A percentile compares a stretch with the other conserved stretches of the same genome.
Evolutionary conservation across 2,329 filamentous ascomycete genomes (phyloP).

Genomic region (Pyrenochaeta sp.): DNA sequence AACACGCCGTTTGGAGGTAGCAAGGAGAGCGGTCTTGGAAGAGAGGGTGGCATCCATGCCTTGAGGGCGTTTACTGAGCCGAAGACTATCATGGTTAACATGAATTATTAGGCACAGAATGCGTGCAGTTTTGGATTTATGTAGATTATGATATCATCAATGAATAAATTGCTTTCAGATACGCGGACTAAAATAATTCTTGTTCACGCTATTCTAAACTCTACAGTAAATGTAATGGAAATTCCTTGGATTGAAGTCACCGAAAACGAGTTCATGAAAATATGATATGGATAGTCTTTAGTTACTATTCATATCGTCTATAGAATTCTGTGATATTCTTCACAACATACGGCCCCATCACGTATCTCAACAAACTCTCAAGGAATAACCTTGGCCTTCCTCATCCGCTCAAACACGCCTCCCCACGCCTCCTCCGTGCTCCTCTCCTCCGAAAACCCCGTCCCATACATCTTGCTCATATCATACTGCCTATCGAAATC

Average conservation of each 20-base stretch:
- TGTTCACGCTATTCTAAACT: too few relatives aligned
- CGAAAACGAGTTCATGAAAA: too few relatives aligned
- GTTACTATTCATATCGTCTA: too few relatives aligned
- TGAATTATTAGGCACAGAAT: conserved; percentile 34
- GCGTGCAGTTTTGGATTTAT: neutral
- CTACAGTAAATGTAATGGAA: too few relatives aligned
- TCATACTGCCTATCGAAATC: conserved; percentile 57
- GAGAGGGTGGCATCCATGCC: conserved; percentile 59
- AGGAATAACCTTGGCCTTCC: conserved; percentile 52
- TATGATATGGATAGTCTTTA: too few relatives aligned
- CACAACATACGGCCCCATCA: neutral
- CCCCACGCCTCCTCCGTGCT: conserved; percentile 50
- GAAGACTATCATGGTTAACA: conserved; percentile 60
- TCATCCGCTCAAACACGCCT: conserved; percentile 55
- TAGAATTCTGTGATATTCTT: too few relatives aligned
- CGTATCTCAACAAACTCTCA: conserved; percentile 9
- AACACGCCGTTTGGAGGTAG: conserved; percentile 59
- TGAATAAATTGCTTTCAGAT: too few relatives aligned
- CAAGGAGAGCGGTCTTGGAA: conserved; percentile 59
- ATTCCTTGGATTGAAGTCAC: too few relatives aligned
- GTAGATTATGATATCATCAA: neutral
- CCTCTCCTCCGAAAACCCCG: conserved; percentile 53
- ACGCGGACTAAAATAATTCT: too few relatives aligned
- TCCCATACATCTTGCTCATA: conserved; percentile 53
- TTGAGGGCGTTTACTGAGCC: conserved; percentile 58